Evolutionary conservation across 495 filamentous ascomycete species (phyloP).

Genomic region (Saxophila tyrrhenica): DNA sequence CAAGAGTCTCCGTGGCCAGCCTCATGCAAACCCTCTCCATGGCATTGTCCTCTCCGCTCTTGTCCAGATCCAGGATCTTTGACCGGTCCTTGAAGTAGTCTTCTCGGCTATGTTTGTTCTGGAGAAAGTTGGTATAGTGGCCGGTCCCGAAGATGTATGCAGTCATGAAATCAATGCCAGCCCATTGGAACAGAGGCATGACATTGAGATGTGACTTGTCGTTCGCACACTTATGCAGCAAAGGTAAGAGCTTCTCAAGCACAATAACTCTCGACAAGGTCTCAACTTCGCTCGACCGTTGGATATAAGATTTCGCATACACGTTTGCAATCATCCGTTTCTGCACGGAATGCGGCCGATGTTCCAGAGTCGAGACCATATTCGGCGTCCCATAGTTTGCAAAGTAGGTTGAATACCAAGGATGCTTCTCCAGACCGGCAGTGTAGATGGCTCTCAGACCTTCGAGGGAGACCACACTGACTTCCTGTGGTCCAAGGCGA

Average conservation of each 20-base stretch:
- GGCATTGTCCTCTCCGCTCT: neutral
- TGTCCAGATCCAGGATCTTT: neutral
- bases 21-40: neutral
- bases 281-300: conserved; percentile 46
- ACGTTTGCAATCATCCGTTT: conserved; percentile 61
- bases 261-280: conserved; percentile 51
- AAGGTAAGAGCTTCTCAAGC: conserved; percentile 50
- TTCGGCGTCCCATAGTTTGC: conserved; percentile 38
- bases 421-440: conserved; percentile 63
- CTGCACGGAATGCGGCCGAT: conserved; percentile 45
- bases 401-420: conserved; percentile 55
- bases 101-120: conserved; percentile 23
- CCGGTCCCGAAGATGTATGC: conserved; percentile 40
- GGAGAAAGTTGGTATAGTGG: conserved; percentile 41
- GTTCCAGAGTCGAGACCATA: conserved; percentile 28
- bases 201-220: conserved; percentile 23
- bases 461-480: conserved; percentile 56
- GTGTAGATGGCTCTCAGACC: conserved; percentile 56
- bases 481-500: conserved; percentile 50
- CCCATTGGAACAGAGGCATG: conserved; percentile 23
- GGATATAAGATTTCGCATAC: conserved; percentile 62
- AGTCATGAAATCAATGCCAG: conserved; percentile 34
- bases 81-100: conserved; percentile 1
- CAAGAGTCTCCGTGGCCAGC: neutral
- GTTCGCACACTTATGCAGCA: conserved; percentile 23